These are phyloP conservation scores for Suillus decipiens DNA, from an alignment of 768 basidiomycete genomes.

Conservation along the genomic window DNA sequence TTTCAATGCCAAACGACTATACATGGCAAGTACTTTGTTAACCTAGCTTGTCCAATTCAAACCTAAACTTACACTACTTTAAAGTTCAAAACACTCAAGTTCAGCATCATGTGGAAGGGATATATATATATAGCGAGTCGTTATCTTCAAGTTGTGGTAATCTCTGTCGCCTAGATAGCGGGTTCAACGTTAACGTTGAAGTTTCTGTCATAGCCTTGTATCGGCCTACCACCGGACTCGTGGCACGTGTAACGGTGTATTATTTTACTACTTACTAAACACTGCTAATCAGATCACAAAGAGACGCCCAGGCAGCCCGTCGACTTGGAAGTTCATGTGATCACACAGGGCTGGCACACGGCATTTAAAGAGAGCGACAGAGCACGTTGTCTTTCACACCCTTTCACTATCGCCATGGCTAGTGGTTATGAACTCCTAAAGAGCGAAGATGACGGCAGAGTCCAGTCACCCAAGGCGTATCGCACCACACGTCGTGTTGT, in stretches of 20 bases:
- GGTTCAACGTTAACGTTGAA: background rate
- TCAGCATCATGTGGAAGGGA: no score
- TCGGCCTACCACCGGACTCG: background rate
- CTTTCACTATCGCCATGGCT: conserved; percentile 18
- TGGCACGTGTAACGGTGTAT: background rate
- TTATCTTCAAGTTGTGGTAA: background rate
- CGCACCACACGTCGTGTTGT: conserved; percentile 18
- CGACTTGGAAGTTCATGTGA: background rate
- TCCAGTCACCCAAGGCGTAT: conserved; percentile 6
- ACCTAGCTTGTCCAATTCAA: background rate
- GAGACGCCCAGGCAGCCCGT: background rate
- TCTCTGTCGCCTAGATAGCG: background rate
- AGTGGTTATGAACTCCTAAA: conserved; percentile 23
- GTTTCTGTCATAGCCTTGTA: background rate
- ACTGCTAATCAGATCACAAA: background rate
- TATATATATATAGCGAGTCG: conserved; percentile 17
- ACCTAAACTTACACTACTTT: background rate
- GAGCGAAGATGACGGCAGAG: background rate
- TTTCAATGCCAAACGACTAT: background rate
- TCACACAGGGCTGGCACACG: background rate
- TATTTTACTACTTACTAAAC: no score
- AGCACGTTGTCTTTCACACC: background rate
- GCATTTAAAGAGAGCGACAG: background rate
- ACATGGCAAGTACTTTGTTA: background rate
- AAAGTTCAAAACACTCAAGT: background rate